Conservation (phyloP, 169 alveolate genomes). For the Plasmodium vivax region DNA sequence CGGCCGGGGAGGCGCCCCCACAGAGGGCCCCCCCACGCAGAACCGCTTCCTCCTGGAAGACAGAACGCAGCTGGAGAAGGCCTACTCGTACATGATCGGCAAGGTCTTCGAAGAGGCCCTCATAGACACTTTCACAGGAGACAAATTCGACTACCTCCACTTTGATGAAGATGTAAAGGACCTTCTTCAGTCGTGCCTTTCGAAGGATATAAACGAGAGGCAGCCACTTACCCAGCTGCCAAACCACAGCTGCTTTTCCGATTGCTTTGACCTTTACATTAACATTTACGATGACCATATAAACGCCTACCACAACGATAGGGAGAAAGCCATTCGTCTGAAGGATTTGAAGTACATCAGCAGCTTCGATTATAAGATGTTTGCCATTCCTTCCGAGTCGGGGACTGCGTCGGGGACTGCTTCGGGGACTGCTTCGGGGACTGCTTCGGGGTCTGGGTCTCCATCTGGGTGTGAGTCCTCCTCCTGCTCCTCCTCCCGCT, state of each 20-base stretch:
- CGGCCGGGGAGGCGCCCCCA: neutral
- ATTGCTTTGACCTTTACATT: conserved; percentile 57
- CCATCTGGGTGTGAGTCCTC: conserved; percentile 5
- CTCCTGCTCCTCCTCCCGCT: conserved; percentile 12
- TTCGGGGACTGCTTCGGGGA: too few species aligned
- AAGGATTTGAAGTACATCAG: conserved; percentile 37
- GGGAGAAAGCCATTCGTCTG: conserved; percentile 56
- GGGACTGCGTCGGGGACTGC: too few species aligned
- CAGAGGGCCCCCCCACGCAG: neutral
- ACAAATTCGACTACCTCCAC: conserved; percentile 54
- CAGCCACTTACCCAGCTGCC: conserved; percentile 14
- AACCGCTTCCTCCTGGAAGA: conserved; percentile 27
- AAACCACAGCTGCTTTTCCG: conserved; percentile 41
- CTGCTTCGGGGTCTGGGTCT: too few species aligned
- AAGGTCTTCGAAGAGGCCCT: conserved; percentile 61
- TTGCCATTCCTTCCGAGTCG: conserved; percentile 46
- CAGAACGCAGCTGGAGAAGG: conserved; percentile 27
- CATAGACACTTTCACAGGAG: conserved; percentile 65
- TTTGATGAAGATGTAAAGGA: conserved; percentile 46
- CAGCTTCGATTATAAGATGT: conserved; percentile 44
- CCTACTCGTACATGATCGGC: conserved; percentile 66
- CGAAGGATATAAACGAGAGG: conserved; percentile 2
- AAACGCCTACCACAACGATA: conserved; percentile 59
- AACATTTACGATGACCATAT: conserved; percentile 67
- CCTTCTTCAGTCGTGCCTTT: conserved; percentile 19